Evolutionary conservation across 768 basidiomycete genomes (phyloP).

Genomic region (Xerocomellus intermedius): DNA sequence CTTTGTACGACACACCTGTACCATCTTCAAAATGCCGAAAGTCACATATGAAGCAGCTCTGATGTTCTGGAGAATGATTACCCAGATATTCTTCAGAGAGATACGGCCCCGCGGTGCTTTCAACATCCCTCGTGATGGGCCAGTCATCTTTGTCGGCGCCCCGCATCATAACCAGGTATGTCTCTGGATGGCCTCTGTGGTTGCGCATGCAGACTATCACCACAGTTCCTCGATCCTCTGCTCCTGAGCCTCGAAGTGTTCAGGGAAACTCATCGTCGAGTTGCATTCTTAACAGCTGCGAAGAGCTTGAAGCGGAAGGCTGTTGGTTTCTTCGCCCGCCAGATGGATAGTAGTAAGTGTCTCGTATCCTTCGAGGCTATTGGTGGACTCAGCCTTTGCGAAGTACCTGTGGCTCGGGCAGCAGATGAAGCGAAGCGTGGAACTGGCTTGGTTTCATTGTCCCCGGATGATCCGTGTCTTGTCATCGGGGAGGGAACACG

Average conservation of each 20-base stretch:
- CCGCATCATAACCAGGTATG: conserved; percentile 89
- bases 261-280: conserved; percentile 76
- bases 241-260: conserved; percentile 82
- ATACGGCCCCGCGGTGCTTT: conserved; percentile 91
- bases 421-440: conserved; percentile 81
- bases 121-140: conserved; percentile 88
- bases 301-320: conserved; percentile 79
- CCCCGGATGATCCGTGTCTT: conserved; percentile 74
- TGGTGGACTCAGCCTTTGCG: conserved; percentile 9
- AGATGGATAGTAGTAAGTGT: conserved; percentile 84
- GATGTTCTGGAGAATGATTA: conserved; percentile 81
- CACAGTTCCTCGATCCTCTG: conserved; percentile 88
- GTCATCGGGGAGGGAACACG: conserved; percentile 78
- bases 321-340: conserved; percentile 75
- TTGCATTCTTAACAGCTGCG: conserved; percentile 86
- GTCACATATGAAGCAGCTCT: conserved; percentile 70
- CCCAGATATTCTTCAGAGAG: conserved; percentile 95
- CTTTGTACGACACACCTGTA: conserved; percentile 6
- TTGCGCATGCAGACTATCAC: conserved; percentile 15
- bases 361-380: neutral
- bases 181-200: conserved; percentile 8
- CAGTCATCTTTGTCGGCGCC: conserved; percentile 90
- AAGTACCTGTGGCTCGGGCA: conserved; percentile 93
- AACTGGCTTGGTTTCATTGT: conserved; percentile 67
- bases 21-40: conserved; percentile 20